These are phyloP conservation scores for Moesziomyces antarcticus DNA, from an alignment of 1,284 basidiomycete genomes.

Conservation along the genomic window DNA sequence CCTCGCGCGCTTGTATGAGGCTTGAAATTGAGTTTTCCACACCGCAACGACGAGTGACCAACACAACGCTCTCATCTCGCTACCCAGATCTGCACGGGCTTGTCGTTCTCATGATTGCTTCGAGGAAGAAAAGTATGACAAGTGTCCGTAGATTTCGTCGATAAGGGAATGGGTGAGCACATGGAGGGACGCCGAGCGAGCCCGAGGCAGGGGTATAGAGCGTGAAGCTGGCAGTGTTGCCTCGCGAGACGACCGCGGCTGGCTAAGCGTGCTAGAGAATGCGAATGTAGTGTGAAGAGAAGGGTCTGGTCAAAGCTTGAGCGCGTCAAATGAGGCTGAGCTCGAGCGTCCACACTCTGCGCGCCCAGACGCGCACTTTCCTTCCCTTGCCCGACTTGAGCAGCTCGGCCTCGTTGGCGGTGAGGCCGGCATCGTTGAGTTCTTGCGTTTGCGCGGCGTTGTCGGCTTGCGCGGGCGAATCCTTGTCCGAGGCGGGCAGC, in stretches of 20 bases:
- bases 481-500: conserved; percentile 68
- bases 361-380: conserved; percentile 79
- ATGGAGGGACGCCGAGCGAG: neutral
- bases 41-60: neutral
- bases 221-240: conserved; percentile 13
- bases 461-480: conserved; percentile 12
- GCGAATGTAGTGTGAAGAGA: neutral
- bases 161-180: neutral
- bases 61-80: too few relatives aligned
- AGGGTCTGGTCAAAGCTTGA: neutral
- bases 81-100: too few relatives aligned
- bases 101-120: too few relatives aligned
- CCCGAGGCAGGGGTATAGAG: conserved; percentile 24
- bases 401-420: conserved; percentile 55
- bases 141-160: conserved; percentile 6
- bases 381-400: conserved; percentile 60
- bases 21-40: neutral
- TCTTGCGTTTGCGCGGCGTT: conserved; percentile 10
- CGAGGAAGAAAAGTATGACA: neutral
- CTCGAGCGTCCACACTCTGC: conserved; percentile 98
- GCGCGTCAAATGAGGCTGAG: conserved; percentile 79
- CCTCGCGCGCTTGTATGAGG: neutral
- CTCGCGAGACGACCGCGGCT: neutral
- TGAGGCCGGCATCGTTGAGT: conserved; percentile 49
- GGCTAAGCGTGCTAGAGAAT: neutral